A percentile compares a stretch with the other conserved stretches of the same genome.
phyloP scores from a whole-genome alignment of 2,329 filamentous ascomycete genomes.

The Paecilomyces sp. region DNA sequence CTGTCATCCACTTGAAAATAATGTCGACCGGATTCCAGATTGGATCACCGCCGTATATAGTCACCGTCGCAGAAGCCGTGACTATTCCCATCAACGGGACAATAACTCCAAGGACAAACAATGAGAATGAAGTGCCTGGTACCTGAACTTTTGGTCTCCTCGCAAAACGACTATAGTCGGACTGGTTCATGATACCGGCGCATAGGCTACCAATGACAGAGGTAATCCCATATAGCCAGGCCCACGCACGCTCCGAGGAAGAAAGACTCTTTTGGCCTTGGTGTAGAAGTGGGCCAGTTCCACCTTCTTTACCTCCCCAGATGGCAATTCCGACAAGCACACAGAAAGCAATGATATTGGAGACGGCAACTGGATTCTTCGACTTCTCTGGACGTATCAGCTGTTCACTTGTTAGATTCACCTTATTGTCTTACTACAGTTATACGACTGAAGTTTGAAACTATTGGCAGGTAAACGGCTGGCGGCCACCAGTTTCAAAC shows the following conservation, averaged over 20 bases:
- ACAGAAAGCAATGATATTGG: slow-evolving; percentile 3
- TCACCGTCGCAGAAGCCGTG: slow-evolving; percentile 19
- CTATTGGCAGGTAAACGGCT: too few species aligned
- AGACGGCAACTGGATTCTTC: slow-evolving; percentile 2
- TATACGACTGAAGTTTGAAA: too few species aligned
- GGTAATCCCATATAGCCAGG: slow-evolving; percentile 20
- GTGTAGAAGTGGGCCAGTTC: background rate
- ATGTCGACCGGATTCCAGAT: slow-evolving; percentile 13
- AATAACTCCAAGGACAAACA: slow-evolving; percentile 14
- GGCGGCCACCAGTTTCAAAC: too few species aligned
- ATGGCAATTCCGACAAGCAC: slow-evolving; percentile 3
- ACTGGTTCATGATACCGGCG: slow-evolving; percentile 23
- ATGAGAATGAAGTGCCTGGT: slow-evolving; percentile 16
- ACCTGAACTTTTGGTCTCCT: slow-evolving; percentile 14
- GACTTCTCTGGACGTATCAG: slow-evolving; percentile 5
- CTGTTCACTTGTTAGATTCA: background rate
- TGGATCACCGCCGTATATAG: slow-evolving; percentile 17
- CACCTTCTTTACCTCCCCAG: background rate
- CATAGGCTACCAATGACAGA: slow-evolving; percentile 23
- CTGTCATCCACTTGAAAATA: background rate
- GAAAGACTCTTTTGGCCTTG: slow-evolving; percentile 1
- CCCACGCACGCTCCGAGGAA: slow-evolving; percentile 10
- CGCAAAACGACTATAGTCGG: slow-evolving; percentile 24
- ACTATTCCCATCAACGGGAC: slow-evolving; percentile 20
- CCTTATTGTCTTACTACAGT: background rate